Evolutionary conservation across 1,284 basidiomycete species (phyloP), one percentile per base, ranked within the genome.

Genomic region (Sanghuangporus baumii): DNA sequence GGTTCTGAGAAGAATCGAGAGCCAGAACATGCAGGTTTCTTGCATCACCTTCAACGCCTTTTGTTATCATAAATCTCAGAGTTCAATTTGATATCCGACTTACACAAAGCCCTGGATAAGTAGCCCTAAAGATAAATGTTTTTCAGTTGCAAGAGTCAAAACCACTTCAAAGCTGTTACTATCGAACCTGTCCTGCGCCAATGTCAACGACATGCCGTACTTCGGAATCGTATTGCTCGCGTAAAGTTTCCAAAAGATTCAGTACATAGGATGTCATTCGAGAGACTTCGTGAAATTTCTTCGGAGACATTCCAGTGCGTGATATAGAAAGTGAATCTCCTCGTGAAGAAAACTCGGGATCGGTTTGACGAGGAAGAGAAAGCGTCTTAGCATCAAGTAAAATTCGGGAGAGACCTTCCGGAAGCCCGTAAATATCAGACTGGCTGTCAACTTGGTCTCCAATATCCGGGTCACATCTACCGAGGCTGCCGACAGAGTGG

Each of bases 281-380:
- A 0, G 70, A 62, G 37, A 84, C 80, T 69, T 84, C 82, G 58
- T 84, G 82, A 6, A 72, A 70, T 67, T 84, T 84, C 68, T 84
- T 84, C 23, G 81, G 80, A 3, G 82, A 83, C 74, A 82, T 80
- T 41, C 82, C 79, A 31, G 46, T 50, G 6, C 51, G 59, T 59
- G 36, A 61, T 37, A 56, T 40, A n/a, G 4, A 16, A 14, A n/a
- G 7, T 9, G 48, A 40, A 5, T 31, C 18, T 9, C 16, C 14
- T 12, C 41, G 37, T 36, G 16, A 38, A 20, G 43, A 9, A n/a
- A 26, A 18, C 6, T 57, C 26, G 16, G 46, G 9, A 16, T 55
- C 18, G 8, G 40, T 38, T 23, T 51, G 37, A 7, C 60, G 63
- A 60, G 59, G 60, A 7, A 65, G 47, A 4, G 63, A 58, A 7